A percentile compares a stretch with the other conserved stretches of the same genome.
Conservation (phyloP, 1,139 yeast genomes). For the Schwanniomyces etchellsii region DNA sequence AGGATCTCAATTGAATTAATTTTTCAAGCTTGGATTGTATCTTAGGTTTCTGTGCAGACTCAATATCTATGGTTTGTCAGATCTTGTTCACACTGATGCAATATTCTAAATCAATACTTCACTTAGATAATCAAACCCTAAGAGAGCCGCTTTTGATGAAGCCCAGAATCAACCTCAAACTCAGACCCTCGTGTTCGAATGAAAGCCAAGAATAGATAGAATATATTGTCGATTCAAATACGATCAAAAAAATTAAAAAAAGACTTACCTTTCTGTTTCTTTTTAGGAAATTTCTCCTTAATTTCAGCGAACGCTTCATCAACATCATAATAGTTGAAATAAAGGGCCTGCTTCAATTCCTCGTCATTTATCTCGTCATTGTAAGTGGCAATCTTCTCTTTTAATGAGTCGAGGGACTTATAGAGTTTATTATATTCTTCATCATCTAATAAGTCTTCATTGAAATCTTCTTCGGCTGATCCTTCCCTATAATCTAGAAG, state of each 20-base stretch:
- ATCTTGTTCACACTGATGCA: too few relatives aligned
- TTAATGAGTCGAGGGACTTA: constrained; percentile 35
- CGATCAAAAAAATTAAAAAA: constrained; percentile 5
- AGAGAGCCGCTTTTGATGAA: too few relatives aligned
- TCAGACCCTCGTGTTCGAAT: too few relatives aligned
- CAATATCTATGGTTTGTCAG: too few relatives aligned
- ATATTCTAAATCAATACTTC: too few relatives aligned
- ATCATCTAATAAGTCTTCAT: constrained; percentile 39
- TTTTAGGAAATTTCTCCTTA: constrained; percentile 33
- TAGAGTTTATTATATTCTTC: constrained; percentile 47
- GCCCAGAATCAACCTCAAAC: too few relatives aligned
- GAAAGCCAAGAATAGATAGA: too few relatives aligned
- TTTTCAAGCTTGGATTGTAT: too few relatives aligned
- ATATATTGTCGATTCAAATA: too few relatives aligned
- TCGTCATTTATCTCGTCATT: constrained; percentile 44
- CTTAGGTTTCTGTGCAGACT: too few relatives aligned
- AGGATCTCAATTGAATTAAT: too few relatives aligned
- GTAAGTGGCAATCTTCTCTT: constrained; percentile 27
- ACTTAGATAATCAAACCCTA: too few relatives aligned
- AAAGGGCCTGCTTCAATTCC: constrained; percentile 55
- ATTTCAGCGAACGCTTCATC: constrained; percentile 50
- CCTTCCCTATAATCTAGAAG: constrained; percentile 50
- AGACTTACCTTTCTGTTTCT: constrained; percentile 43
- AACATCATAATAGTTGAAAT: constrained; percentile 54
- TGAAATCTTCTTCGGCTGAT: constrained; percentile 29